phyloP scores from a whole-genome alignment of 75 land plant species.

The Chamaecyparis obtusa region DNA sequence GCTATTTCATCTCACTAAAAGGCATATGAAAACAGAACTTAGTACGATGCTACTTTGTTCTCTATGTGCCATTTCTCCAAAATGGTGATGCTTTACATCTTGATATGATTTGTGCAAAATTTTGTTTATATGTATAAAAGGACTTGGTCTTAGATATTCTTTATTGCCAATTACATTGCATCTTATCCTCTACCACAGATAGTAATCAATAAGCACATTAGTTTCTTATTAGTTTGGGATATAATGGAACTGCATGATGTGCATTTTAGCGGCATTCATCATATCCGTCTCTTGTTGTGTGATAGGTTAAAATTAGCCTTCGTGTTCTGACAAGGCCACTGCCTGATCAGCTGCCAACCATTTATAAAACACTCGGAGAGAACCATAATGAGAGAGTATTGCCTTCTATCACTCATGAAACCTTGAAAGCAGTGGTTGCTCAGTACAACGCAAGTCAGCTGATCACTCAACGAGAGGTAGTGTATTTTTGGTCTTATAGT shows the following conservation, averaged over 20 bases:
- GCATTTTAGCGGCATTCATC: not conserved
- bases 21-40: not conserved
- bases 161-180: not conserved
- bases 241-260: not conserved
- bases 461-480: slow-evolving; percentile 88
- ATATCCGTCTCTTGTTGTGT: not conserved
- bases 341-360: slow-evolving; percentile 66
- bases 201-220: not conserved
- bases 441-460: slow-evolving; percentile 91
- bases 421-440: slow-evolving; percentile 86
- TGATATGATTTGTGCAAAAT: not conserved
- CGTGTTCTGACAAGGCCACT: slow-evolving; percentile 80
- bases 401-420: slow-evolving; percentile 82
- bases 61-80: not conserved
- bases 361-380: slow-evolving; percentile 68
- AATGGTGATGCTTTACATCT: not conserved
- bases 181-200: not conserved
- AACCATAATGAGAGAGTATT: slow-evolving; percentile 76
- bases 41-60: not conserved
- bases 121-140: not conserved
- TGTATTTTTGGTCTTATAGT: not conserved
- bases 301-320: slow-evolving; percentile 75
- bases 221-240: not conserved
- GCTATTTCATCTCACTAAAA: not conserved
- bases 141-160: not conserved